phyloP scores from a whole-genome alignment of 2,329 filamentous ascomycete genomes.

The Plectosphaerella cucumerina region DNA sequence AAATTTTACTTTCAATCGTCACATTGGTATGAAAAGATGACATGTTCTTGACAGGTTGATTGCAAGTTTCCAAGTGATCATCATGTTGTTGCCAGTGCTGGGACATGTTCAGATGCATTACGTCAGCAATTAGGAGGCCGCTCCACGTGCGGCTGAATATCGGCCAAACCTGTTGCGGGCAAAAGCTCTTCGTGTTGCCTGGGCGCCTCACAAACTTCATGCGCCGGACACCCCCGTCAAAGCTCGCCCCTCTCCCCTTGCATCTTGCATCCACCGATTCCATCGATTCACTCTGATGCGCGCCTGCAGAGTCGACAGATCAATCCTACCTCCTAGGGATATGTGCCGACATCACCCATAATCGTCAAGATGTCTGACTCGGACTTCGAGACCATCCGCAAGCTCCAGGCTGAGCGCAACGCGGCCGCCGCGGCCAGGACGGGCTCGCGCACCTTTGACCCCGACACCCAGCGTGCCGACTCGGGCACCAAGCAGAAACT shows the following conservation, averaged over 20 bases:
- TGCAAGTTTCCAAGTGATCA: too few relatives aligned
- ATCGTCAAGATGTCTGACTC: conserved; percentile 61
- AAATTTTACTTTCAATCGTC: too few relatives aligned
- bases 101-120: background rate
- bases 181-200: conserved; percentile 17
- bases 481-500: conserved; percentile 85
- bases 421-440: conserved; percentile 73
- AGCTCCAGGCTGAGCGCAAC: conserved; percentile 91
- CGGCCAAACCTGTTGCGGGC: conserved; percentile 30
- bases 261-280: background rate
- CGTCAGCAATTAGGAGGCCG: background rate
- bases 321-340: conserved; percentile 10
- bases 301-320: conserved; percentile 11
- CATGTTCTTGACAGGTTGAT: too few relatives aligned
- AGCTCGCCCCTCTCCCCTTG: background rate
- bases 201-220: conserved; percentile 15
- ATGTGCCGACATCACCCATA: conserved; percentile 1
- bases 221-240: conserved; percentile 1
- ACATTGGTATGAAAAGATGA: too few relatives aligned
- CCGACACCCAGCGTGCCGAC: conserved; percentile 76
- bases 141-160: conserved; percentile 26
- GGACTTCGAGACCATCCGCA: conserved; percentile 83
- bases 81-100: too few relatives aligned
- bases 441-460: conserved; percentile 75
- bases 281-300: conserved; percentile 10